Conservation (phyloP, 2,329 filamentous ascomycete species). For the Pseudocercospora ulei region DNA sequence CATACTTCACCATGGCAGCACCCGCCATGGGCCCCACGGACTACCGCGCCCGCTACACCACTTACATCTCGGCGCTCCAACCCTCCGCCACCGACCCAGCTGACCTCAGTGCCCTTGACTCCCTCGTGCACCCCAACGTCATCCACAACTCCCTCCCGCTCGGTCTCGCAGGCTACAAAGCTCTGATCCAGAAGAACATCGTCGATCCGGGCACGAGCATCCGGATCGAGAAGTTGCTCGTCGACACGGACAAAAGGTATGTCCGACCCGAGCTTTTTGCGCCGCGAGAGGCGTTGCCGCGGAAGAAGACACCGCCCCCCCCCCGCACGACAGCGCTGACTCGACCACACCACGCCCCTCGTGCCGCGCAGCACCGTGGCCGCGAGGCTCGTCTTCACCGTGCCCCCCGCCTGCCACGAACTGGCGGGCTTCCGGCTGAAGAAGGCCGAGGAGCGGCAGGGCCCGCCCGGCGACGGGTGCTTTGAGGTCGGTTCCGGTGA, state of each 20-base stretch:
- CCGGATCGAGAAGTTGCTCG: constrained; percentile 7
- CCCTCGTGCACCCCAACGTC: constrained; percentile 9
- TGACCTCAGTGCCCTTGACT: neutral
- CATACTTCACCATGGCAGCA: no score
- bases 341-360: no score
- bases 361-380: neutral
- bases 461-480: neutral
- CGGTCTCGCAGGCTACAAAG: constrained; percentile 5
- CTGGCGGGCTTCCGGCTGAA: constrained; percentile 5
- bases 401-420: constrained; percentile 3
- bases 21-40: neutral
- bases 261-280: neutral
- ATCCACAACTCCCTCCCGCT: constrained; percentile 11
- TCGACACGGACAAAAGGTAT: neutral
- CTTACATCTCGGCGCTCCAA: constrained; percentile 8
- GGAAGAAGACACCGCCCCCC: no score
- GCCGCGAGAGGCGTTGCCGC: neutral
- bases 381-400: constrained; percentile 6
- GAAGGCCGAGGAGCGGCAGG: neutral
- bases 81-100: neutral
- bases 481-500: neutral
- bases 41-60: neutral
- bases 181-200: constrained; percentile 11
- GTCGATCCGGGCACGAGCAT: constrained; percentile 3
- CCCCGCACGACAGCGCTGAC: no score